These are phyloP conservation scores for Tetradesmus lagerheimii DNA, from an alignment of 139 green algal genomes.

Conservation along the genomic window DNA sequence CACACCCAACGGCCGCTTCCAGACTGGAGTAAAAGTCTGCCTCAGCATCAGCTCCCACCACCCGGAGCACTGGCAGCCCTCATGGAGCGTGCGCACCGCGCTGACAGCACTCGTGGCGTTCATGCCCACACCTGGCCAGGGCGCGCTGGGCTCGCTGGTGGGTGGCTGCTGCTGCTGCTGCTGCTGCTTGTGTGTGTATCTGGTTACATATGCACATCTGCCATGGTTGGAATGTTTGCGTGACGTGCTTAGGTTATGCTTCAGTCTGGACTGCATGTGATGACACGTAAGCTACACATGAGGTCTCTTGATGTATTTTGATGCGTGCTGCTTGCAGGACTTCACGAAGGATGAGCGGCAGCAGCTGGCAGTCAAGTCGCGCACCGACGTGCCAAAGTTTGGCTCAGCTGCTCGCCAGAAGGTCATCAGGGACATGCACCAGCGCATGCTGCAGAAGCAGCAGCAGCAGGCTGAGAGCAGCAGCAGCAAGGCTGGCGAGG, in stretches of 20 bases:
- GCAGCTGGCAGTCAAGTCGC: slow-evolving; percentile 77
- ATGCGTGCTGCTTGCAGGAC: slow-evolving; percentile 74
- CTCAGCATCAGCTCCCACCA: slow-evolving; percentile 97
- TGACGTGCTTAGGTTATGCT: no score
- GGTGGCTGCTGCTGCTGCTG: slow-evolving; percentile 12
- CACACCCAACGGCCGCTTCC: slow-evolving; percentile 94
- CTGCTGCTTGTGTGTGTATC: neutral
- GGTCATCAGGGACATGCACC: slow-evolving; percentile 82
- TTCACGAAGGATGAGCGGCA: slow-evolving; percentile 83
- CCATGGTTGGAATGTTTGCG: no score
- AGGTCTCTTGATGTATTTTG: no score
- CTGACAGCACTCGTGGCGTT: slow-evolving; percentile 96
- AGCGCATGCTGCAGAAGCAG: slow-evolving; percentile 75
- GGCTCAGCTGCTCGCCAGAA: slow-evolving; percentile 80
- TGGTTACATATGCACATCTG: neutral
- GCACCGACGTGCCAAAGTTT: slow-evolving; percentile 67
- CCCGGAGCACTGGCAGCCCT: slow-evolving; percentile 99
- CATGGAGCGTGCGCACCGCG: slow-evolving; percentile 95
- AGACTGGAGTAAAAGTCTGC: slow-evolving; percentile 92
- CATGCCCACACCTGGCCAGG: slow-evolving; percentile 92
- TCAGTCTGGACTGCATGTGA: no score
- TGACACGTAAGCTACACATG: no score
- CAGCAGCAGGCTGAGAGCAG: neutral
- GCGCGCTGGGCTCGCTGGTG: slow-evolving; percentile 91
- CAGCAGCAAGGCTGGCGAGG: neutral